phyloP scores from a whole-genome alignment of 1,284 basidiomycete species.

The Chiua sp. region DNA sequence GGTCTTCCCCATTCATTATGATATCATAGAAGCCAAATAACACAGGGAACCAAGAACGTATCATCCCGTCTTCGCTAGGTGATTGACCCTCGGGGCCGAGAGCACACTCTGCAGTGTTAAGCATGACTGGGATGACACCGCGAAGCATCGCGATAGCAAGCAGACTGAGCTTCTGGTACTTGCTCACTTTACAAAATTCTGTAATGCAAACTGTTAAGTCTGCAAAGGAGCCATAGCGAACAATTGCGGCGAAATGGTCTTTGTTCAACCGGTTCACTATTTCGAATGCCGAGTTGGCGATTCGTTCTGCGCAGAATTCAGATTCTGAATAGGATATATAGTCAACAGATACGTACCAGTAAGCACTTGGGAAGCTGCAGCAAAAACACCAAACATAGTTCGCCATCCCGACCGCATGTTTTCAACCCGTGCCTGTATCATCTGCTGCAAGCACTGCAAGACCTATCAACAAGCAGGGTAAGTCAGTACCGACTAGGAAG shows the following conservation, averaged over 20 bases:
- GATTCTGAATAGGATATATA: background rate
- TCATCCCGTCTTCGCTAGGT: conserved; percentile 60
- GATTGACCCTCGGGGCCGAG: conserved; percentile 49
- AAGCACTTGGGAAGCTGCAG: conserved; percentile 93
- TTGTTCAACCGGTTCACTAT: conserved; percentile 92
- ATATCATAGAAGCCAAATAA: conserved; percentile 99
- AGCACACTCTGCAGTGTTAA: conserved; percentile 83
- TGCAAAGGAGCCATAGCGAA: conserved; percentile 93
- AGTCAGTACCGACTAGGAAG: conserved; percentile 1
- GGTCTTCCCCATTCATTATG: conserved; percentile 99
- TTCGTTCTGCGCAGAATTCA: conserved; percentile 66
- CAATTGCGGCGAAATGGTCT: conserved; percentile 91
- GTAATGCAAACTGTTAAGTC: conserved; percentile 98
- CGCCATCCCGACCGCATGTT: conserved; percentile 99
- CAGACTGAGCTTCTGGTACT: conserved; percentile 97
- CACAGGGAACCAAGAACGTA: conserved; percentile 97
- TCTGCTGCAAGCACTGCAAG: conserved; percentile 97
- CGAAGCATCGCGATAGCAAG: conserved; percentile 97
- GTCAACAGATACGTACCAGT: conserved; percentile 61
- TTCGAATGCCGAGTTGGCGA: conserved; percentile 95
- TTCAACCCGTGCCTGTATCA: conserved; percentile 95
- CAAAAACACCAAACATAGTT: conserved; percentile 99
- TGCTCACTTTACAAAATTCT: conserved; percentile 99
- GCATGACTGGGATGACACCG: conserved; percentile 91
- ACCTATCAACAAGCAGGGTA: conserved; percentile 55